Evolutionary conservation across 768 basidiomycete genomes (phyloP), one percentile per base, ranked within the genome.

Genomic region (Suillus alpinus): DNA sequence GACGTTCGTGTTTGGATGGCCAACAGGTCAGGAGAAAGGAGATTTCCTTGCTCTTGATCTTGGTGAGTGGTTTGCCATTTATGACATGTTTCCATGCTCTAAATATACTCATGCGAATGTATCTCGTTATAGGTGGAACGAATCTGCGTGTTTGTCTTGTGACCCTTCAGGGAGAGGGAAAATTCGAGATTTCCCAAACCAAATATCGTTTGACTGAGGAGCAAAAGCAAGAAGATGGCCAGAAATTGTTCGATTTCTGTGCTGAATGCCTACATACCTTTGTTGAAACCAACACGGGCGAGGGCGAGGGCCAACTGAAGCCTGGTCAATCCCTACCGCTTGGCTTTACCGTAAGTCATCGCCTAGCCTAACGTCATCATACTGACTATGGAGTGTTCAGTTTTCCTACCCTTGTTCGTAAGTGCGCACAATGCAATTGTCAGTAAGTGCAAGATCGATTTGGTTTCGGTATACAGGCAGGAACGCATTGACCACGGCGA

Each of bases 61-160:
- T 39, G 92, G 91, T 90, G 66, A 69, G 86, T 78, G 9, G 6
- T 49, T 43, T 36, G n/a, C 26, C 41, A 56, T 23, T 50, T 20
- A 8, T 50, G 20, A 34, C 34, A n/a, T 41, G 58, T n/a, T 29
- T n/a, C 20, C 8, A 41, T 56, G 63, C 49, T 36, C 20, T 40
- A 51, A 58, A 60, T 40, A 56, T 56, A 47, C 46, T 47, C 37
- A 37, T 52, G 46, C 41, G 49, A 57, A 41, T 34, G 8, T 16
- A 44, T n/a, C 32, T 36, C 32, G 26, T 59, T 18, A 18, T 61
- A 92, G 92, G 92, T 56, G 95, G 95, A 37, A 98, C 96, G 26
- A 98, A 99, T 71, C 83, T 99, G n/a, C 94, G 97, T 47, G 97
- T 98, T 47, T 99, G 97, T 77, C 88, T 97, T 47, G 96, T 99